Conservation (phyloP, 768 basidiomycete species). For the Lactarius tabidus region DNA sequence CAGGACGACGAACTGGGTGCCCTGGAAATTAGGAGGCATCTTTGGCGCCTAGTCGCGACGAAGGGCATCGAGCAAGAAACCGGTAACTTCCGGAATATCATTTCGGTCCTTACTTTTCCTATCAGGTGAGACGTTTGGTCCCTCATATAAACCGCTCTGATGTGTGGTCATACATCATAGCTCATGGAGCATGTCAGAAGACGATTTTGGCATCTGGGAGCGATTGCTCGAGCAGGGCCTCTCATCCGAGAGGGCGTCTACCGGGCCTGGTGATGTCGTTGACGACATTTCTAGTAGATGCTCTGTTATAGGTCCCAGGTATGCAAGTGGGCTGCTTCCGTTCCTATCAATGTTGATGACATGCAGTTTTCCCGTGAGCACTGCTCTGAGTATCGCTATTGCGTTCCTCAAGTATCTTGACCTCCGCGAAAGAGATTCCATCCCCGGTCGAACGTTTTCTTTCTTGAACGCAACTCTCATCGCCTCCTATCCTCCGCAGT, state of each 20-base stretch:
- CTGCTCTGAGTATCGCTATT: conserved; percentile 11
- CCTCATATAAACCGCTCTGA: not conserved
- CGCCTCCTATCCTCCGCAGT: conserved; percentile 12
- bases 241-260: not conserved
- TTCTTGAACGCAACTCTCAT: conserved; percentile 3
- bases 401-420: conserved; percentile 8
- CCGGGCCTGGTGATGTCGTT: not conserved
- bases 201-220: conserved; percentile 20
- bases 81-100: not conserved
- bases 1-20: conserved; percentile 4
- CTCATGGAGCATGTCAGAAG: conserved; percentile 18
- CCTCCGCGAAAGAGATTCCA: not conserved
- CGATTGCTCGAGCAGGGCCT: conserved; percentile 1
- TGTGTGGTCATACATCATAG: not conserved
- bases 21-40: conserved; percentile 13
- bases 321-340: not conserved
- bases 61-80: not conserved
- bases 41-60: conserved; percentile 16
- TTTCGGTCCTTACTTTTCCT: conserved; percentile 8
- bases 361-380: conserved; percentile 10
- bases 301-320: conserved; percentile 9
- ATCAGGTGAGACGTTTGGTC: conserved; percentile 3
- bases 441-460: not conserved
- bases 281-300: conserved; percentile 10
- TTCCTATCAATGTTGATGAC: not conserved